Conservation (phyloP, 2,329 filamentous ascomycete species). For the Phyllachora maydis region DNA sequence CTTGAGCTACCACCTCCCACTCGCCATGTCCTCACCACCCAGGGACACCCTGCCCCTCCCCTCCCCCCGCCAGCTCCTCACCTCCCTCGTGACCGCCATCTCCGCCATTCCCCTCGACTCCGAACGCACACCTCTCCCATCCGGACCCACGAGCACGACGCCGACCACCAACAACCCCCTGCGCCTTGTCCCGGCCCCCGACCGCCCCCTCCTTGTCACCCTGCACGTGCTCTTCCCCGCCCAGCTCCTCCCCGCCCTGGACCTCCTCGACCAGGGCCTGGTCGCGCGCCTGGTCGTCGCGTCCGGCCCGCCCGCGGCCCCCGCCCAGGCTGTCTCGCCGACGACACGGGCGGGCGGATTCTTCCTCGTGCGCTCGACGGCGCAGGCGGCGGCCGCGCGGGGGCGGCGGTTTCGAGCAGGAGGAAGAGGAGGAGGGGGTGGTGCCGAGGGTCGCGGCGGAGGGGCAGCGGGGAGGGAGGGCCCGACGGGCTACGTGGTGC, state of each 20-base stretch:
- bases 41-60: slow-evolving; percentile 10
- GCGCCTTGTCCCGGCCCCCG: slow-evolving; percentile 13
- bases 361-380: slow-evolving; percentile 46
- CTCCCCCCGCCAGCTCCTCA: slow-evolving; percentile 21
- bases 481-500: slow-evolving; percentile 41
- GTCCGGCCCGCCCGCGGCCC: not conserved
- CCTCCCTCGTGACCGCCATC: slow-evolving; percentile 24
- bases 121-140: slow-evolving; percentile 1
- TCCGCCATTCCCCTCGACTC: slow-evolving; percentile 8
- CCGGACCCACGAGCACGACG: not conserved
- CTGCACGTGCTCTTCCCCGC: slow-evolving; percentile 73
- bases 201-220: slow-evolving; percentile 44
- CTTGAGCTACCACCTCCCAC: too few species aligned
- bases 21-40: too few species aligned
- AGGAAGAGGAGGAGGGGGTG: slow-evolving; percentile 9
- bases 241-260: slow-evolving; percentile 64
- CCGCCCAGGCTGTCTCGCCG: too few species aligned
- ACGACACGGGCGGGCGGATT: too few species aligned
- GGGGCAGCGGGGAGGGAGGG: slow-evolving; percentile 1
- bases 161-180: slow-evolving; percentile 12
- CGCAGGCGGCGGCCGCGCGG: slow-evolving; percentile 12
- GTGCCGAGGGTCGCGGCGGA: too few species aligned
- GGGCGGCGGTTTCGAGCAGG: too few species aligned
- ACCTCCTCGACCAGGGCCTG: slow-evolving; percentile 63
- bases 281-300: slow-evolving; percentile 32